Conservation (phyloP, 2,329 filamentous ascomycete species). For the Emergomyces africanus region DNA sequence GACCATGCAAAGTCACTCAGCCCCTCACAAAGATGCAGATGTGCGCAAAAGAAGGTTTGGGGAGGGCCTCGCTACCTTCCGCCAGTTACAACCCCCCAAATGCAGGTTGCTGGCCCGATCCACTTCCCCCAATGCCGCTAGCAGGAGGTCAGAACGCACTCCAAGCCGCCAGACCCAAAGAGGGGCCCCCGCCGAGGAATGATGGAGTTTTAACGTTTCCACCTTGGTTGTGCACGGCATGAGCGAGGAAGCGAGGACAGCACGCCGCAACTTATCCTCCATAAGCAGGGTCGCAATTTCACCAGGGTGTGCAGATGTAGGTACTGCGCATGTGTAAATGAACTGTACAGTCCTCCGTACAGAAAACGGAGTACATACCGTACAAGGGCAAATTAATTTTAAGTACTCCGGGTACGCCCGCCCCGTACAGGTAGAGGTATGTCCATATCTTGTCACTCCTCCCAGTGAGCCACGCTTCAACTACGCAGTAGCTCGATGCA, state of each 20-base stretch:
- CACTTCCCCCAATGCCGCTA: not conserved
- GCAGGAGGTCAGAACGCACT: slow-evolving; percentile 2
- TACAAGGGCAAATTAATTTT: not conserved
- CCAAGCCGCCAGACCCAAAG: not conserved
- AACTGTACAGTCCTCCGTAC: too few species aligned
- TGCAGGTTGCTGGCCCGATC: not conserved
- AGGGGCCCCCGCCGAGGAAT: too few species aligned
- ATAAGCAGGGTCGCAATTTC: not conserved
- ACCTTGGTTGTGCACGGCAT: too few species aligned
- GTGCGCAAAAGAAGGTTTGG: not conserved
- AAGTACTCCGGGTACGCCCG: not conserved
- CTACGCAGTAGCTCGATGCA: not conserved
- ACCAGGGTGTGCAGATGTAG: not conserved
- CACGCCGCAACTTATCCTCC: not conserved
- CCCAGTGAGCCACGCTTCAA: not conserved
- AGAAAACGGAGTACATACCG: too few species aligned
- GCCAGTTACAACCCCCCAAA: not conserved
- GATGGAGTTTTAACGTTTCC: too few species aligned
- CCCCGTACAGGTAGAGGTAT: not conserved
- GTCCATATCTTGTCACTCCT: not conserved
- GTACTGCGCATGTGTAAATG: too few species aligned
- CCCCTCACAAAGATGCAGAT: not conserved
- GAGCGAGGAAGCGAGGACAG: not conserved
- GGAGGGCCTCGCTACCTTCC: not conserved
- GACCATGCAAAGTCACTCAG: not conserved